phyloP scores from a whole-genome alignment of 1,284 basidiomycete genomes.

The Amylostereum areolatum region DNA sequence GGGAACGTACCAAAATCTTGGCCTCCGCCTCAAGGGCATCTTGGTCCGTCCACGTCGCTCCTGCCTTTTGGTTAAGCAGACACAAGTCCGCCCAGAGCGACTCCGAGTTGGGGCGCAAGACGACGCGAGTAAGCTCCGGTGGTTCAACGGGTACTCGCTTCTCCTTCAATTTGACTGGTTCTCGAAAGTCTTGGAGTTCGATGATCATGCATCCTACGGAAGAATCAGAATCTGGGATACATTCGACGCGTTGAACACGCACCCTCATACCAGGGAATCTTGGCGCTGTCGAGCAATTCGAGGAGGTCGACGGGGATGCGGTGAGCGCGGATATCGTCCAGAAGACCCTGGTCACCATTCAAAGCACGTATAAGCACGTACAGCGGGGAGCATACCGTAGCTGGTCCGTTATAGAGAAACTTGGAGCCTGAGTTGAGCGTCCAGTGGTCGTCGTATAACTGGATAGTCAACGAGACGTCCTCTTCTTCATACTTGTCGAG shows the following conservation, averaged over 20 bases:
- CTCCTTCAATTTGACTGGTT: slow-evolving; percentile 43
- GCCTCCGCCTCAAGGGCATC: slow-evolving; percentile 70
- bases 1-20: slow-evolving; percentile 52
- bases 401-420: slow-evolving; percentile 72
- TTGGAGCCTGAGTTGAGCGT: slow-evolving; percentile 69
- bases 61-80: slow-evolving; percentile 51
- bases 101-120: slow-evolving; percentile 69
- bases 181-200: slow-evolving; percentile 69
- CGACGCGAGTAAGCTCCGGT: slow-evolving; percentile 59
- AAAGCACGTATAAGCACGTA: slow-evolving; percentile 5
- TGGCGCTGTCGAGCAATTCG: slow-evolving; percentile 63
- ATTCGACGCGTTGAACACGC: slow-evolving; percentile 3
- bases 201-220: slow-evolving; percentile 71
- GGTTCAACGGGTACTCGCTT: slow-evolving; percentile 18
- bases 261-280: slow-evolving; percentile 78
- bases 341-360: slow-evolving; percentile 44
- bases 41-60: slow-evolving; percentile 56
- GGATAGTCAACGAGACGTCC: slow-evolving; percentile 68
- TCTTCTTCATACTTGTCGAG: slow-evolving; percentile 49
- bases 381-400: slow-evolving; percentile 42
- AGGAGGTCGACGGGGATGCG: slow-evolving; percentile 79
- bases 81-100: slow-evolving; percentile 74
- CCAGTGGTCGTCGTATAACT: slow-evolving; percentile 74
- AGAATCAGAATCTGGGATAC: neutral
- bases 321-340: slow-evolving; percentile 74